Evolutionary conservation across 2,329 filamentous ascomycete genomes (phyloP).

Genomic region (Penicillium sp.): DNA sequence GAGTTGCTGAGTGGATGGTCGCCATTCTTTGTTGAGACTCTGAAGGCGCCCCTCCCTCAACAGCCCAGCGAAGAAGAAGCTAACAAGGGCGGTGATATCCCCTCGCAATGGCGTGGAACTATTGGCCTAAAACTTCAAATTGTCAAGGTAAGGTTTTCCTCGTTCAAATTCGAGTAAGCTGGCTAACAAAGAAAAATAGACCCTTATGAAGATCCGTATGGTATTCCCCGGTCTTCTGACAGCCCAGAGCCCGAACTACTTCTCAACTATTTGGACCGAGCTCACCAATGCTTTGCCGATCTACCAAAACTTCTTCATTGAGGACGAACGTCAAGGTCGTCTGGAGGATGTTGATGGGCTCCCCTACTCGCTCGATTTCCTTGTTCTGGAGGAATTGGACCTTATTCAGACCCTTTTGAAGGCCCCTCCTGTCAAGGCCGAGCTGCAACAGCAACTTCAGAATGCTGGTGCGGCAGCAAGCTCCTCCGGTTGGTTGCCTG

Average conservation of each 20-base stretch:
- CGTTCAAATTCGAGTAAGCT: not conserved
- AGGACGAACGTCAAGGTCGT: slow-evolving; percentile 80
- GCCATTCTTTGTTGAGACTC: slow-evolving; percentile 78
- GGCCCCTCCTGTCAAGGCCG: slow-evolving; percentile 81
- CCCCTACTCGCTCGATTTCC: slow-evolving; percentile 92
- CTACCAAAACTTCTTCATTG: slow-evolving; percentile 83
- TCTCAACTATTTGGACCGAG: slow-evolving; percentile 87
- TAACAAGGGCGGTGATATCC: slow-evolving; percentile 53
- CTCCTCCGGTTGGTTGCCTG: slow-evolving; percentile 76
- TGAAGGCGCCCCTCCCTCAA: slow-evolving; percentile 72
- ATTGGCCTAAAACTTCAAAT: slow-evolving; percentile 89
- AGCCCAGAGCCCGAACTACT: slow-evolving; percentile 78
- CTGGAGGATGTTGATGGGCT: slow-evolving; percentile 86
- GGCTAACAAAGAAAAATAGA: slow-evolving; percentile 49
- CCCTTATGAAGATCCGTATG: slow-evolving; percentile 80
- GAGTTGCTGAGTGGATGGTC: slow-evolving; percentile 82
- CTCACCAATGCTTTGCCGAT: slow-evolving; percentile 69
- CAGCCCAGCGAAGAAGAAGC: slow-evolving; percentile 59
- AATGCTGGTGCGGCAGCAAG: slow-evolving; percentile 59
- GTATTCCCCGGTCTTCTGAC: slow-evolving; percentile 82
- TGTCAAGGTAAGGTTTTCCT: slow-evolving; percentile 62
- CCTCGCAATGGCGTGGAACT: slow-evolving; percentile 74
- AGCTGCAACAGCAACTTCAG: slow-evolving; percentile 78
- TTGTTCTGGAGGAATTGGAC: slow-evolving; percentile 91
- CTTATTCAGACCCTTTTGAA: slow-evolving; percentile 89